Percentiles rank a stretch among this genome's conserved stretches.
These are phyloP conservation scores for Thielaviopsis musarum DNA, from an alignment of 2,329 filamentous ascomycete species.

Conservation along the genomic window DNA sequence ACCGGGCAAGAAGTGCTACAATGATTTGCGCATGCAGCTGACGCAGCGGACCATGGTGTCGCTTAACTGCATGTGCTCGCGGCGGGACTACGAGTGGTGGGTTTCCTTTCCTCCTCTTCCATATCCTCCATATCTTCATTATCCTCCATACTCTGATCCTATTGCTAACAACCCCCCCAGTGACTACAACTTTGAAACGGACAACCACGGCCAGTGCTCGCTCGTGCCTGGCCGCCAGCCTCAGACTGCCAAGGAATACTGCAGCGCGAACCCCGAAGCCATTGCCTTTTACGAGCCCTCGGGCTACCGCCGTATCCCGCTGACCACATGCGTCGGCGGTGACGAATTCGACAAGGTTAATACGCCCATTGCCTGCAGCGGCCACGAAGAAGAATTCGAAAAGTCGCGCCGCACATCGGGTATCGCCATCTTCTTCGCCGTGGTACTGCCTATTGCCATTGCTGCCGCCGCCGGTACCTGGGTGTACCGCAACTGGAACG, in stretches of 20 bases:
- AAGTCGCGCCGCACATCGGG: conserved; percentile 53
- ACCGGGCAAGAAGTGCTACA: conserved; percentile 62
- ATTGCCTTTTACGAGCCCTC: conserved; percentile 70
- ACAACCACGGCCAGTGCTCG: conserved; percentile 57
- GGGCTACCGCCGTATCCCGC: conserved; percentile 75
- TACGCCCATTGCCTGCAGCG: conserved; percentile 48
- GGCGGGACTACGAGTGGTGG: conserved; percentile 85
- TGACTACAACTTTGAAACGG: conserved; percentile 84
- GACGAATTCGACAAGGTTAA: conserved; percentile 52
- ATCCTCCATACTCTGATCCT: not conserved
- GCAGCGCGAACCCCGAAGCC: conserved; percentile 45
- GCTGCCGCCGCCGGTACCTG: conserved; percentile 67
- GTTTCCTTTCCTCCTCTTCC: conserved; percentile 17
- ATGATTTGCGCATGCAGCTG: conserved; percentile 38
- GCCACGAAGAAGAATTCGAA: conserved; percentile 68
- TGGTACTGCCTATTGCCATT: conserved; percentile 55
- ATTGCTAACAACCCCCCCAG: conserved; percentile 24
- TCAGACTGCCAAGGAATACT: conserved; percentile 32
- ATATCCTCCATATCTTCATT: not conserved
- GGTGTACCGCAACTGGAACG: conserved; percentile 69
- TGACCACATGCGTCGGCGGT: conserved; percentile 73
- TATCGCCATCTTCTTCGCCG: conserved; percentile 67
- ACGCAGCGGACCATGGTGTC: conserved; percentile 57
- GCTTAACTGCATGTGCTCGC: conserved; percentile 66
- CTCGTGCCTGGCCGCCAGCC: conserved; percentile 60